Base-by-base conservation (phyloP, 257 asterid genomes). In the Petrea volubilis region DNA sequence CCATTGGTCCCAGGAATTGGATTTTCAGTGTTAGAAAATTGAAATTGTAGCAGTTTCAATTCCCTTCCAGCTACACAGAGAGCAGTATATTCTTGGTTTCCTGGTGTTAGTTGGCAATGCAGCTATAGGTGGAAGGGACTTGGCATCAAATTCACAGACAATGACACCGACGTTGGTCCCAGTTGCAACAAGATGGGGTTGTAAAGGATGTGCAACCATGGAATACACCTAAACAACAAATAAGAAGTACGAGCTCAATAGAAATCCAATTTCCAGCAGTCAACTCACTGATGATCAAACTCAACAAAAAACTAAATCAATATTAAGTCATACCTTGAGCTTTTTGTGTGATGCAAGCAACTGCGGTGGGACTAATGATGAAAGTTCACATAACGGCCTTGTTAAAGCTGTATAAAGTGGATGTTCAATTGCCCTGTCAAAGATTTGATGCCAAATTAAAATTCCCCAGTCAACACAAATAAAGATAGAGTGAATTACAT, bases 341-440 rank as follows among this genome's bases (percentile, higher is more conserved):
- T 95, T 95, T 88, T 95, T 95, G 82, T 92, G 98, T 72, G 99
- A 87, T 40, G 88, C 96, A 72, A 95, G 97, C 73, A 90, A 46
- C 85, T 88, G 97, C 34, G 98, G 98, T 66, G 99, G 97, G 70
- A 92, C 96, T 64, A 95, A 82, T 3, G 98, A 88, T 34, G 98
- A 92, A 33, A 95, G 91, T 76, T 95, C 99, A 82, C 99, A 95
- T 46, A 95, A 84, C 53, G 98, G 98, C 89, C 99, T 90, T 46
- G 99, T 88, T 59, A 95, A 87, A 80, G 99, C 97, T 33, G 99
- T 90, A 78, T 92, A 95, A 74, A 96, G 90, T 67, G 99, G 99
- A 80, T 95, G 97, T 79, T 95, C 99, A 75, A 95, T 90, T 52
- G 99, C 99, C 99, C 99, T 95, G 95, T 56, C 65, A 84, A 83